phyloP scores from a whole-genome alignment of 148 eudicot species.

The Arbutus unedo region DNA sequence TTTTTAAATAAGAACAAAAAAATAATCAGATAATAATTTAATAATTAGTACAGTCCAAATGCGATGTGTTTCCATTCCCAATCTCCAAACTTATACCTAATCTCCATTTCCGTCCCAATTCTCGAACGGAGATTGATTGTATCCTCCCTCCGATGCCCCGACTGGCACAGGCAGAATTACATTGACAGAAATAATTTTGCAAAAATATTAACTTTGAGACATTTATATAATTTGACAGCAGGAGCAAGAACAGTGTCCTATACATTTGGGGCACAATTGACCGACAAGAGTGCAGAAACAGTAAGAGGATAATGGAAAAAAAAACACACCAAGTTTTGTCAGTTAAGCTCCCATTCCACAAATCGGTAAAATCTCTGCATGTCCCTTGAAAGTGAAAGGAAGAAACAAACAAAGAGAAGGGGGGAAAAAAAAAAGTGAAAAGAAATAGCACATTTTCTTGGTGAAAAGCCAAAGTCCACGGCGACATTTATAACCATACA shows the following conservation, averaged over 20 bases:
- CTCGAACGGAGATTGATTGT: too few relatives aligned
- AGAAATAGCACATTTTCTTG: too few relatives aligned
- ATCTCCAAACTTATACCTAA: too few relatives aligned
- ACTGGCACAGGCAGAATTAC: too few relatives aligned
- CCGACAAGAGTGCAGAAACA: slow-evolving; percentile 21
- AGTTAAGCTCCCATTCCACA: slow-evolving; percentile 4
- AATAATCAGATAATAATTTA: too few relatives aligned
- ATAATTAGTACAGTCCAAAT: too few relatives aligned
- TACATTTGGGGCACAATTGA: slow-evolving; percentile 15
- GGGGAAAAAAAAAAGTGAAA: too few relatives aligned
- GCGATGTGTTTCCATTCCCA: too few relatives aligned
- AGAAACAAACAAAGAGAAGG: neutral
- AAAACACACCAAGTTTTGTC: neutral
- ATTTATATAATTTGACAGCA: neutral
- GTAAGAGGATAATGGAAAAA: slow-evolving; percentile 10
- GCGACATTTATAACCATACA: slow-evolving; percentile 14
- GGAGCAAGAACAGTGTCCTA: slow-evolving; percentile 7
- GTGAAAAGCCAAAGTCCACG: slow-evolving; percentile 13
- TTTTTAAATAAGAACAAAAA: too few relatives aligned
- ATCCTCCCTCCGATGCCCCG: too few relatives aligned
- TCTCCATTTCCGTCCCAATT: too few relatives aligned
- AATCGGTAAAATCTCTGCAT: neutral
- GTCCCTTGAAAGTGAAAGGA: neutral
- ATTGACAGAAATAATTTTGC: neutral
- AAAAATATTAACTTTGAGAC: neutral